A percentile compares a stretch with the other conserved stretches of the same genome.
Evolutionary conservation across 352 stramenopile species (phyloP).

Genomic region (Aphanomyces cochlioides): DNA sequence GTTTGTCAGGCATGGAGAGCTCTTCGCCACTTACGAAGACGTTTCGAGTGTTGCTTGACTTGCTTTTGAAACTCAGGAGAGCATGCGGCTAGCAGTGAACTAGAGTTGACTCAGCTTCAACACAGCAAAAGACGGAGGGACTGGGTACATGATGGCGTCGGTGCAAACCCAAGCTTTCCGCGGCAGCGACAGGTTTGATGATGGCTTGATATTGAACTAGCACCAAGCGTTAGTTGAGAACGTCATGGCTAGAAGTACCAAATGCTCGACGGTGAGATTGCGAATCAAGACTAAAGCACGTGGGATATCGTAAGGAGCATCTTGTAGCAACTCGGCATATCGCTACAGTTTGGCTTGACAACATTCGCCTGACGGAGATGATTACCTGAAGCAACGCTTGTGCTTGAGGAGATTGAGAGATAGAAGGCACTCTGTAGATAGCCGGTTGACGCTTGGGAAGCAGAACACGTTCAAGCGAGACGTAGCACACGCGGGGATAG

Average conservation of each 20-base stretch:
- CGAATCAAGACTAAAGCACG: constrained; percentile 1
- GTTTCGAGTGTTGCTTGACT: constrained; percentile 3
- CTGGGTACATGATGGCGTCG: constrained; percentile 20
- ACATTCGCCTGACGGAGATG: no score
- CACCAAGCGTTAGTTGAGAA: background rate
- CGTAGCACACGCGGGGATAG: background rate
- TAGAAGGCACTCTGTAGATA: constrained; percentile 21
- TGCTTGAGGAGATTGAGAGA: background rate
- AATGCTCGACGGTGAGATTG: background rate
- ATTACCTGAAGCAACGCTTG: constrained; percentile 7
- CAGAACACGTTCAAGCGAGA: constrained; percentile 18
- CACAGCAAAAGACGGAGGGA: background rate
- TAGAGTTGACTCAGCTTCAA: background rate
- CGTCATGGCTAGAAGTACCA: background rate
- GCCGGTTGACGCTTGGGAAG: constrained; percentile 23
- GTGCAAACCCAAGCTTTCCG: constrained; percentile 21
- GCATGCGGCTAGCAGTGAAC: background rate
- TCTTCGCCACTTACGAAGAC: background rate
- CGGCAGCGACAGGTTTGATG: background rate
- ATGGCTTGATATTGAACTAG: constrained; percentile 20
- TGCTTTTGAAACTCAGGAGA: constrained; percentile 14
- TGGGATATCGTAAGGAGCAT: constrained; percentile 13
- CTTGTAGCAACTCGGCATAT: constrained; percentile 12
- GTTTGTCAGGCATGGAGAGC: no score
- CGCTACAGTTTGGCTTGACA: background rate